phyloP scores from a whole-genome alignment of 2,329 filamentous ascomycete genomes.

The Tympanopsis confertula region DNA sequence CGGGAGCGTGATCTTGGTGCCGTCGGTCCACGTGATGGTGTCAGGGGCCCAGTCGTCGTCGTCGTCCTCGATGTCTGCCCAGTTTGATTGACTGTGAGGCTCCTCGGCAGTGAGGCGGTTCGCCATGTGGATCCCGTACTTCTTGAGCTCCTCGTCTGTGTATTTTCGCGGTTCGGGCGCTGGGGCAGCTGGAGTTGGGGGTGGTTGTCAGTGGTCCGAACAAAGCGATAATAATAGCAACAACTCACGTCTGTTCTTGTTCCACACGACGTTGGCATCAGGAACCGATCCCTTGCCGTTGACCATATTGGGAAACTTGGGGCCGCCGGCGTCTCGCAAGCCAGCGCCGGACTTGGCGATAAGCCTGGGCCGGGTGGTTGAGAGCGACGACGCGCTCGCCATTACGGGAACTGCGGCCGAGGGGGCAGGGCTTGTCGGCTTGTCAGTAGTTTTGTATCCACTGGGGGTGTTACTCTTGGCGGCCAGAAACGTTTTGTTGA shows the following conservation, averaged over 20 bases:
- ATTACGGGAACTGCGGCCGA: conserved; percentile 27
- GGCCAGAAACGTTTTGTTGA: conserved; percentile 74
- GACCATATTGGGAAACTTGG: not conserved
- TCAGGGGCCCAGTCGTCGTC: conserved; percentile 81
- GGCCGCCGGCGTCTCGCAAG: conserved; percentile 31
- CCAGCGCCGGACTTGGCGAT: conserved; percentile 63
- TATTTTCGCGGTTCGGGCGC: conserved; percentile 68
- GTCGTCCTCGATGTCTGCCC: conserved; percentile 83
- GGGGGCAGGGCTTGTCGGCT: conserved; percentile 35
- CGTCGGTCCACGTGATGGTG: conserved; percentile 78
- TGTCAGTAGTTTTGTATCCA: conserved; percentile 33
- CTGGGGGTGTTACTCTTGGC: conserved; percentile 45
- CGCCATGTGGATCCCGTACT: conserved; percentile 77
- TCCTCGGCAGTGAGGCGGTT: conserved; percentile 69
- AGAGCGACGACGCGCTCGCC: conserved; percentile 30
- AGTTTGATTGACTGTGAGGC: conserved; percentile 64
- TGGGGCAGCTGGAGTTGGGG: conserved; percentile 34
- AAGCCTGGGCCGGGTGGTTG: conserved; percentile 54
- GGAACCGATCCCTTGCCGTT: conserved; percentile 34
- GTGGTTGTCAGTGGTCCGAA: conserved; percentile 10
- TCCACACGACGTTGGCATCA: conserved; percentile 71
- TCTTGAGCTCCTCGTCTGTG: conserved; percentile 77
- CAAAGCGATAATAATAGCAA: not conserved
- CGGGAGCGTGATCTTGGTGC: conserved; percentile 70
- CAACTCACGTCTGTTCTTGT: conserved; percentile 70